Conservation (phyloP, 2,329 filamentous ascomycete species). For the Exophiala sp. region DNA sequence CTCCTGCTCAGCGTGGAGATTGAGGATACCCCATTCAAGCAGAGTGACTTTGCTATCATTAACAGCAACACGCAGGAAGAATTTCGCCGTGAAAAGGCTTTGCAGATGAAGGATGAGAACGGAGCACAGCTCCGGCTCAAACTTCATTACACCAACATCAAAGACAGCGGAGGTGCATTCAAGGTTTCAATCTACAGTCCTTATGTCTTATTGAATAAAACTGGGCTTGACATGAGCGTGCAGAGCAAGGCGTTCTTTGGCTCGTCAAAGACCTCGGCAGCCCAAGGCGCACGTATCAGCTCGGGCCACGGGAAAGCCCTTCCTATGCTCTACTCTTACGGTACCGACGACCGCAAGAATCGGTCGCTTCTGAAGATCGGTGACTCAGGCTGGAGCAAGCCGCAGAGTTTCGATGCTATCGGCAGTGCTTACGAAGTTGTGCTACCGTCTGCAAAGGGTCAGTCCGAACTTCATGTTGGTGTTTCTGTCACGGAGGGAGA, state of each 20-base stretch:
- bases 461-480: constrained; percentile 84
- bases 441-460: constrained; percentile 66
- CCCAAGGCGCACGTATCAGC: constrained; percentile 64
- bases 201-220: constrained; percentile 93
- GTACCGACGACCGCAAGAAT: constrained; percentile 84
- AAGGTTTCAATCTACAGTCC: constrained; percentile 92
- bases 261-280: constrained; percentile 75
- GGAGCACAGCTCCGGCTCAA: constrained; percentile 75
- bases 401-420: constrained; percentile 96
- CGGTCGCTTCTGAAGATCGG: constrained; percentile 82
- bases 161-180: constrained; percentile 91
- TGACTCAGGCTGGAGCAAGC: constrained; percentile 92
- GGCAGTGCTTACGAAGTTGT: constrained; percentile 88
- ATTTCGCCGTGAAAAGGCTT: constrained; percentile 74
- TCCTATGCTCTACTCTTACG: constrained; percentile 95
- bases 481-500: constrained; percentile 86
- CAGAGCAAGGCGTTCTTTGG: constrained; percentile 87
- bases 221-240: constrained; percentile 81
- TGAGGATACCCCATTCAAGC: constrained; percentile 91
- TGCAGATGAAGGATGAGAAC: constrained; percentile 81
- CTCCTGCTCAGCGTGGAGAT: constrained; percentile 90
- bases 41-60: constrained; percentile 96
- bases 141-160: constrained; percentile 85
- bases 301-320: constrained; percentile 60
- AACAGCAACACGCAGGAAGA: constrained; percentile 85